phyloP scores from a whole-genome alignment of 176 grass and related monocot genomes.

The Otatea glauca region DNA sequence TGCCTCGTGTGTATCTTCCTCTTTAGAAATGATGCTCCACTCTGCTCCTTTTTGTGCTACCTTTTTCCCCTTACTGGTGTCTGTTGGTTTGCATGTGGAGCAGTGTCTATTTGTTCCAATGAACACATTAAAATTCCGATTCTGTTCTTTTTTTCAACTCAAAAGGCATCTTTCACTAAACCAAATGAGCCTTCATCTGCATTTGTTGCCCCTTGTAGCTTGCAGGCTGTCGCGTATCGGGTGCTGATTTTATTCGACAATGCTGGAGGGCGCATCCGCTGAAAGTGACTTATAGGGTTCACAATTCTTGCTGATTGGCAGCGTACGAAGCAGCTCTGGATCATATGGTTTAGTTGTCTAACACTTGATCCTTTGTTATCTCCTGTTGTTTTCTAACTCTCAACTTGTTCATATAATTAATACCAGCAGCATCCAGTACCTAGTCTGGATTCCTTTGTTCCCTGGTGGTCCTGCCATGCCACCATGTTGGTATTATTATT shows the following conservation, averaged over 20 bases:
- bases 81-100: conserved; percentile 55
- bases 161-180: conserved; percentile 44
- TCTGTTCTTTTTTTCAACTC: conserved; percentile 36
- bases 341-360: conserved; percentile 36
- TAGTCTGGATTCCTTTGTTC: conserved; percentile 51
- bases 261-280: conserved; percentile 21
- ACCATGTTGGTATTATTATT: conserved; percentile 40
- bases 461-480: conserved; percentile 46
- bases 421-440: conserved; percentile 48
- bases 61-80: conserved; percentile 43
- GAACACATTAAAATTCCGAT: conserved; percentile 39
- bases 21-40: conserved; percentile 66
- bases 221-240: conserved; percentile 39
- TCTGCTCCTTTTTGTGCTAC: conserved; percentile 28
- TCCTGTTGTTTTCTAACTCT: conserved; percentile 43
- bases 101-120: conserved; percentile 43
- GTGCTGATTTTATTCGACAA: conserved; percentile 32
- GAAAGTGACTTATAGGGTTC: conserved; percentile 32
- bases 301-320: conserved; percentile 34
- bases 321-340: conserved; percentile 31
- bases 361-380: conserved; percentile 34
- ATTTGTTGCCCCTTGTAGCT: conserved; percentile 41
- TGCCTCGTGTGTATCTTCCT: conserved; percentile 52
- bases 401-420: conserved; percentile 26
- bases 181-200: conserved; percentile 37